Percentiles rank a stretch among this genome's conserved stretches.
Conservation (phyloP, 768 basidiomycete species). For the Russula emetica region DNA sequence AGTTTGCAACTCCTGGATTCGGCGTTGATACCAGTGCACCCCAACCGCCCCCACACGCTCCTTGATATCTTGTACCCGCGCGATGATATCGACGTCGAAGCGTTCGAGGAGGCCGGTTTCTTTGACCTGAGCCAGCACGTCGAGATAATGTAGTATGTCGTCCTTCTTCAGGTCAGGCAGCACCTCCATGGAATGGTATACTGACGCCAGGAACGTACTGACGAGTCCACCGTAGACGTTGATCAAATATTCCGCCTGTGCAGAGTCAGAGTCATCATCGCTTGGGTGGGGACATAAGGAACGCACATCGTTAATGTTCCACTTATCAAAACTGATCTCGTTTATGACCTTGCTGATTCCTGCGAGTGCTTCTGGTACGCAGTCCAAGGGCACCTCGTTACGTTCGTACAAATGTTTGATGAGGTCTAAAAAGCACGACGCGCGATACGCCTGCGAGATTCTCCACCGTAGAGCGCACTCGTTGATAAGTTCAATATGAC, state of each 20-base stretch:
- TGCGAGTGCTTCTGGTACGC: conserved; percentile 84
- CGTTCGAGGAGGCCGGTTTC: conserved; percentile 67
- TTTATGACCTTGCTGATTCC: conserved; percentile 64
- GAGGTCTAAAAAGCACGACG: conserved; percentile 75
- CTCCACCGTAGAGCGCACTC: conserved; percentile 91
- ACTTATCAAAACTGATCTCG: conserved; percentile 67
- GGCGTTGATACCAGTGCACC: conserved; percentile 56
- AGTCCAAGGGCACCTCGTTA: conserved; percentile 89
- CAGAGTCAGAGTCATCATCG: conserved; percentile 5
- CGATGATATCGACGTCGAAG: conserved; percentile 67
- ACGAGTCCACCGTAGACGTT: conserved; percentile 69
- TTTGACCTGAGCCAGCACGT: conserved; percentile 65
- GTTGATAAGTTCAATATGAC: conserved; percentile 78
- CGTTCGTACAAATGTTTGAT: conserved; percentile 85
- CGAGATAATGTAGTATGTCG: conserved; percentile 60
- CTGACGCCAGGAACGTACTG: conserved; percentile 77
- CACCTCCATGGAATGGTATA: conserved; percentile 80
- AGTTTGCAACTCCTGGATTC: conserved; percentile 58
- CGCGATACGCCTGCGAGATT: conserved; percentile 73
- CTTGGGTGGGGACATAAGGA: conserved; percentile 10
- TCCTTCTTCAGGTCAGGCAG: conserved; percentile 69
- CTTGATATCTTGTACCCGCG: conserved; percentile 63
- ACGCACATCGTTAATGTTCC: conserved; percentile 82
- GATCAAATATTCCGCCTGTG: conserved; percentile 63
- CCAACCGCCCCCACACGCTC: conserved; percentile 59